Percentiles rank a stretch among this genome's conserved stretches.
phyloP scores from a whole-genome alignment of 129 eudicot species.

The Oenanthe sinensis region DNA sequence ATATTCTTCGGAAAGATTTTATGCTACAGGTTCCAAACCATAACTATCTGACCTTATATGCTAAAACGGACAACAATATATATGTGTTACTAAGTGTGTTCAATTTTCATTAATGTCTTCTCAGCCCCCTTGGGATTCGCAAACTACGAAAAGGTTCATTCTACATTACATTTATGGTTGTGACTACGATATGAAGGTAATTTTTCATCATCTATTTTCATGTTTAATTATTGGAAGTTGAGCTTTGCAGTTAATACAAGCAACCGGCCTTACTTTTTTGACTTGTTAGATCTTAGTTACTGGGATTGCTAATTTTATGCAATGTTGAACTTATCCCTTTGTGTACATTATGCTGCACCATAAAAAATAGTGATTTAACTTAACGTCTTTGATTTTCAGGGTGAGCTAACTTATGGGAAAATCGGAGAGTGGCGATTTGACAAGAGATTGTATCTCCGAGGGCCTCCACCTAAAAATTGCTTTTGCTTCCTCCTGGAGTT shows the following conservation, averaged over 20 bases:
- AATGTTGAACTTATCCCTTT: background rate
- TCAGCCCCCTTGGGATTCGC: too few relatives aligned
- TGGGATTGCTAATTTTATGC: background rate
- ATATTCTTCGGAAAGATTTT: slow-evolving; percentile 67
- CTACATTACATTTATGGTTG: too few relatives aligned
- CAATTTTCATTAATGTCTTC: too few relatives aligned
- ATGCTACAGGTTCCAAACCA: slow-evolving; percentile 56
- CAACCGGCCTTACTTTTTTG: background rate
- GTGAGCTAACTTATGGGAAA: slow-evolving; percentile 69
- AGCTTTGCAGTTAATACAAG: background rate
- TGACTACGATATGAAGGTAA: too few relatives aligned
- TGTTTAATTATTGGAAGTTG: background rate
- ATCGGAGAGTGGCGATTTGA: slow-evolving; percentile 79
- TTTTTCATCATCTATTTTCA: too few relatives aligned
- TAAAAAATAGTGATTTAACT: background rate
- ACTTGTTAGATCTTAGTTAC: background rate
- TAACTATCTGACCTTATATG: background rate
- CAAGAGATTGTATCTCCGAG: slow-evolving; percentile 52
- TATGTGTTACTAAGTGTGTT: too few relatives aligned
- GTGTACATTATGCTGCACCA: background rate
- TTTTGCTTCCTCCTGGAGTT: slow-evolving; percentile 70
- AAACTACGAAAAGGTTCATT: too few relatives aligned
- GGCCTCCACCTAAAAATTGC: slow-evolving; percentile 53
- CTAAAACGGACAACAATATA: too few relatives aligned
- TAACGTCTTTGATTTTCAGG: slow-evolving; percentile 28